A percentile compares a stretch with the other conserved stretches of the same genome.
phyloP scores from a whole-genome alignment of 306 rosid genomes.

The Glycine soja region DNA sequence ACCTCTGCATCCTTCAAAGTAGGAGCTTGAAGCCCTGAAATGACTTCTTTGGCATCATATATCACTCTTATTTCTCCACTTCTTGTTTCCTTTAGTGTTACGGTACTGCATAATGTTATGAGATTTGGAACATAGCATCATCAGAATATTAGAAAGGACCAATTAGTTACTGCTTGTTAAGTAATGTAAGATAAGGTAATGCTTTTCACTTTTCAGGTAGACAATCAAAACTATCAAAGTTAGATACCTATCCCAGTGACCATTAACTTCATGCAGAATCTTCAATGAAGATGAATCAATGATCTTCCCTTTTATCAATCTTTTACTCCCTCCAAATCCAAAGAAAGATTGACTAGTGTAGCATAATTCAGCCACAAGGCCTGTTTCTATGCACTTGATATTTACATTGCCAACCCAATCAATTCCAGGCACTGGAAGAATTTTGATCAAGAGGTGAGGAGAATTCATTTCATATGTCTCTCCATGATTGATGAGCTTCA shows the following conservation, averaged over 20 bases:
- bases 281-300: constrained; percentile 52
- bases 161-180: neutral
- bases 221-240: neutral
- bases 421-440: constrained; percentile 59
- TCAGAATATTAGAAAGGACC: constrained; percentile 4
- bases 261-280: constrained; percentile 64
- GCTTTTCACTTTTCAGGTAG: neutral
- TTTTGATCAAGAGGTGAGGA: constrained; percentile 58
- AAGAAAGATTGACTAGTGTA: constrained; percentile 55
- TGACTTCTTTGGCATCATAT: constrained; percentile 65
- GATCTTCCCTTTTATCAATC: constrained; percentile 69
- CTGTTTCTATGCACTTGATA: constrained; percentile 61
- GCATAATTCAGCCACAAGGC: constrained; percentile 63
- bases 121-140: constrained; percentile 12
- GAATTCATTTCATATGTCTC: constrained; percentile 71
- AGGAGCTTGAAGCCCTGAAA: constrained; percentile 63
- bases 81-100: constrained; percentile 53
- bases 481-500: constrained; percentile 67
- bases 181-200: neutral
- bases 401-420: constrained; percentile 66
- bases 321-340: constrained; percentile 54
- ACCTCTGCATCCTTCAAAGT: constrained; percentile 60
- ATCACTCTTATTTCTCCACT: constrained; percentile 56
- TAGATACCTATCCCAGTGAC: constrained; percentile 77
- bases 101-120: constrained; percentile 55